phyloP scores from a whole-genome alignment of 2,329 filamentous ascomycete genomes.

The Tetracladium maxilliforme region DNA sequence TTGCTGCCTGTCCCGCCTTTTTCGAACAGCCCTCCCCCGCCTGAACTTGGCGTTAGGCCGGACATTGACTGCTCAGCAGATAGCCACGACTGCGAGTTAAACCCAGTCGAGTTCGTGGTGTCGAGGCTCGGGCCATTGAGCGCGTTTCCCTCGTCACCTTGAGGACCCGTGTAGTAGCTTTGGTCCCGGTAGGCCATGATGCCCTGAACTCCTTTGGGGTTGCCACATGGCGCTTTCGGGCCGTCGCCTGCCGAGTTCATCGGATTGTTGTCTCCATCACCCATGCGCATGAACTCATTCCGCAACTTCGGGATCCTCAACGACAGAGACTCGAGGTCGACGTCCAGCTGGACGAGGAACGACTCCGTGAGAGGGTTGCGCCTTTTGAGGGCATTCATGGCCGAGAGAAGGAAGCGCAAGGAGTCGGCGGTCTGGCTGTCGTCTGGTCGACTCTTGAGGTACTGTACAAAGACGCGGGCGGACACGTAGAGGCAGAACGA shows the following conservation, averaged over 20 bases:
- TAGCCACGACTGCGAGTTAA: neutral
- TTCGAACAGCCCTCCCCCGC: no score
- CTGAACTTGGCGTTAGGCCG: no score
- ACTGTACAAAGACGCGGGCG: conserved; percentile 88
- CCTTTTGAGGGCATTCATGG: conserved; percentile 78
- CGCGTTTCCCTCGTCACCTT: conserved; percentile 21
- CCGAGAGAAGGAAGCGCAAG: conserved; percentile 76
- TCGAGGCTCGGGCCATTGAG: conserved; percentile 23
- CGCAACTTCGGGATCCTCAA: conserved; percentile 43
- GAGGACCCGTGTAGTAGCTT: conserved; percentile 26
- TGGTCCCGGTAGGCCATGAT: conserved; percentile 28
- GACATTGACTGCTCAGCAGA: neutral
- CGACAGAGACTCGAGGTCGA: conserved; percentile 69
- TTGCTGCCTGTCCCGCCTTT: no score
- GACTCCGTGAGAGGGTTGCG: conserved; percentile 88
- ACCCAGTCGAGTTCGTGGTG: conserved; percentile 11
- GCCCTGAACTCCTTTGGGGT: conserved; percentile 19
- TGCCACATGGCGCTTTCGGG: conserved; percentile 3
- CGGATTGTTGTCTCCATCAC: conserved; percentile 13
- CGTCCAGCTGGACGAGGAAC: conserved; percentile 83
- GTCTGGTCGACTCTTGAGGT: conserved; percentile 83
- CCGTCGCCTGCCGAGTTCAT: conserved; percentile 1
- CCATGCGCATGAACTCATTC: conserved; percentile 35
- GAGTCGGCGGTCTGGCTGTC: conserved; percentile 68
- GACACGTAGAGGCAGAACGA: conserved; percentile 95